Evolutionary conservation across 1,284 basidiomycete species (phyloP), one percentile per base, ranked within the genome.

Genomic region (Flammula alnicola): DNA sequence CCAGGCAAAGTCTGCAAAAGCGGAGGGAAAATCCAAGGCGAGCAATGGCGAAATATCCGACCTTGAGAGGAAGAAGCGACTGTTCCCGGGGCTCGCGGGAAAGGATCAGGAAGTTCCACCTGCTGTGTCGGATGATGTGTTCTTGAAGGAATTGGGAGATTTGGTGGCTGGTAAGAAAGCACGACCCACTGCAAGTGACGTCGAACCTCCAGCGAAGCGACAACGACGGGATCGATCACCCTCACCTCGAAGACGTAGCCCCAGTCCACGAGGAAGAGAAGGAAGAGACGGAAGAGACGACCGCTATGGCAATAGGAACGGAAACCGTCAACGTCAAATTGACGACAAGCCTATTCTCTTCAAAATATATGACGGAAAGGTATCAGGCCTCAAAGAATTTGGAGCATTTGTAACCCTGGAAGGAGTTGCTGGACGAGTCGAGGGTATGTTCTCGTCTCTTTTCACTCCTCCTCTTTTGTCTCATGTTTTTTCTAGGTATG

Each of bases 381-480:
- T 99, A 19, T 80, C 89, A 4, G 86, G 89, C 14, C 65, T 98
- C 63, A 94, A 93, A 67, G 96, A 99, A 58, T 99, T 98, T 68
- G 96, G 96, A 45, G 95, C 93, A 0, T 99, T 99, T 64, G 88
- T 98, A 40, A 80, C 81, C 22, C 71, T 99, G 3, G 94, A 98
- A 57, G 96, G 95, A 32, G 73, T 99, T 41, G 73, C 76, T 11
- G 95, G 94, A 9, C 79, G 93, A 32, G 85, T 81, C 10, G 96
- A 99, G 78, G 95, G 95, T 92, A 70, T 56, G 82, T 74, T 35
- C n/a, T 11, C 33, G 41, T 22, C 22, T 41, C 35, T 4, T 31
- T 25, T 9, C 44, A 19, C 49, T 37, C 37, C 32, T 46, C n/a
- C n/a, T 33, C 38, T 42, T 63, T 26, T 59, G 44, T 33, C 31